Percentiles rank a stretch among this genome's conserved stretches.
These are phyloP conservation scores for Naematelia aurantialba DNA, from an alignment of 768 basidiomycete genomes.

Conservation along the genomic window DNA sequence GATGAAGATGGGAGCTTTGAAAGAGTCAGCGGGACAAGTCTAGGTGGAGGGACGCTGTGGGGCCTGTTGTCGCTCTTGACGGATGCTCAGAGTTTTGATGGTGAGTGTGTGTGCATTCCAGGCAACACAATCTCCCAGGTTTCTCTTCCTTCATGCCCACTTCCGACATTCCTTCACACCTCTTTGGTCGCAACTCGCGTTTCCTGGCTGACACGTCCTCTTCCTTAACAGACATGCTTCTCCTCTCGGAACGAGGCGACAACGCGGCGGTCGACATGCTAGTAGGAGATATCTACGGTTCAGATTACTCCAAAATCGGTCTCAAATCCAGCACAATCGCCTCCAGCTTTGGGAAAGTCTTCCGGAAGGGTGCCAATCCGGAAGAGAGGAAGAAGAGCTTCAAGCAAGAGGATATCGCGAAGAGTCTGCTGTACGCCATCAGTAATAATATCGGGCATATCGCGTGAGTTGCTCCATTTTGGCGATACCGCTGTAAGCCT, in stretches of 20 bases:
- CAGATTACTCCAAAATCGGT: slow-evolving; percentile 89
- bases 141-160: not conserved
- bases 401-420: slow-evolving; percentile 87
- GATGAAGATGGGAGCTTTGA: slow-evolving; percentile 93
- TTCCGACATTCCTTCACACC: not conserved
- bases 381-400: slow-evolving; percentile 72
- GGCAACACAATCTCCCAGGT: not conserved
- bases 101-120: slow-evolving; percentile 57
- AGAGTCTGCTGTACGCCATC: slow-evolving; percentile 88
- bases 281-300: slow-evolving; percentile 98
- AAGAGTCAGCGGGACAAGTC: slow-evolving; percentile 91
- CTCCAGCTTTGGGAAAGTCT: slow-evolving; percentile 97
- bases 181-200: not conserved
- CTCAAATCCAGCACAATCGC: slow-evolving; percentile 98
- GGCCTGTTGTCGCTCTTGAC: slow-evolving; percentile 89
- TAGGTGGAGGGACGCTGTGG: slow-evolving; percentile 97
- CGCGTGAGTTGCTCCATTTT: slow-evolving; percentile 76
- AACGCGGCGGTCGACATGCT: slow-evolving; percentile 96
- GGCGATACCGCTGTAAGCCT: slow-evolving; percentile 8
- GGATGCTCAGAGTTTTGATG: slow-evolving; percentile 92
- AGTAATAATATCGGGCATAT: slow-evolving; percentile 99
- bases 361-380: slow-evolving; percentile 62
- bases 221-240: slow-evolving; percentile 75
- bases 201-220: not conserved
- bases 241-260: slow-evolving; percentile 86